These are phyloP conservation scores for Cercospora zeina DNA, from an alignment of 2,329 filamentous ascomycete genomes.

Conservation along the genomic window DNA sequence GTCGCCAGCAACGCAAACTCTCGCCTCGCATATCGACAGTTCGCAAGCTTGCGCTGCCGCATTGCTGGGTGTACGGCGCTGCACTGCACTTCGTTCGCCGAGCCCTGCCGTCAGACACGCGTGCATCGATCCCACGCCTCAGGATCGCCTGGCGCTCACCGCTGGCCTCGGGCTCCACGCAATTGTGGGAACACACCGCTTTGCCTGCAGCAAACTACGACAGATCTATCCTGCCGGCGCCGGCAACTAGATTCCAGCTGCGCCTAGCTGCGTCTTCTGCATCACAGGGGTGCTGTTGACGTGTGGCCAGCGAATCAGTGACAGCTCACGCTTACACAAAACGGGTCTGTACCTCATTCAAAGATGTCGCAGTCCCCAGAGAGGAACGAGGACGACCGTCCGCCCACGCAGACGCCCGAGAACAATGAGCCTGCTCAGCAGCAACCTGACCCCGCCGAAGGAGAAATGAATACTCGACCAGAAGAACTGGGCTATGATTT, in stretches of 20 bases:
- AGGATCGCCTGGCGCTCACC: conserved; percentile 21
- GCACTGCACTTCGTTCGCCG: conserved; percentile 8
- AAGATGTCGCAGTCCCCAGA: conserved; percentile 91
- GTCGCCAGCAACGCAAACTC: conserved; percentile 10
- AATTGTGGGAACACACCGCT: conserved; percentile 27
- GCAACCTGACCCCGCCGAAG: conserved; percentile 70
- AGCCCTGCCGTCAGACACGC: conserved; percentile 4
- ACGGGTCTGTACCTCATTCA: conserved; percentile 54
- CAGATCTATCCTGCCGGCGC: conserved; percentile 27
- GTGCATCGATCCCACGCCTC: conserved; percentile 14
- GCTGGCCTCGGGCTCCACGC: conserved; percentile 24
- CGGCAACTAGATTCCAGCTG: conserved; percentile 33
- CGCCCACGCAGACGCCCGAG: conserved; percentile 74
- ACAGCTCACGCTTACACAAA: conserved; percentile 36
- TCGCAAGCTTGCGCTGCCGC: conserved; percentile 4
- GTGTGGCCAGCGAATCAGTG: conserved; percentile 39
- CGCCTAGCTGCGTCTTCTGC: conserved; percentile 28
- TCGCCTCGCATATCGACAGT: conserved; percentile 15
- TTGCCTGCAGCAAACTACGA: conserved; percentile 28
- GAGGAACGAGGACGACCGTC: conserved; percentile 75
- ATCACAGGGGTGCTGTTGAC: conserved; percentile 32
- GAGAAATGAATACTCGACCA: conserved; percentile 34
- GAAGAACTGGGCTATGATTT: conserved; percentile 75
- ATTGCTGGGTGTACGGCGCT: neutral
- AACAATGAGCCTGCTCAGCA: conserved; percentile 86